Evolutionary conservation across 345 rosid genomes (phyloP).

Genomic region (Lumnitzera racemosa): DNA sequence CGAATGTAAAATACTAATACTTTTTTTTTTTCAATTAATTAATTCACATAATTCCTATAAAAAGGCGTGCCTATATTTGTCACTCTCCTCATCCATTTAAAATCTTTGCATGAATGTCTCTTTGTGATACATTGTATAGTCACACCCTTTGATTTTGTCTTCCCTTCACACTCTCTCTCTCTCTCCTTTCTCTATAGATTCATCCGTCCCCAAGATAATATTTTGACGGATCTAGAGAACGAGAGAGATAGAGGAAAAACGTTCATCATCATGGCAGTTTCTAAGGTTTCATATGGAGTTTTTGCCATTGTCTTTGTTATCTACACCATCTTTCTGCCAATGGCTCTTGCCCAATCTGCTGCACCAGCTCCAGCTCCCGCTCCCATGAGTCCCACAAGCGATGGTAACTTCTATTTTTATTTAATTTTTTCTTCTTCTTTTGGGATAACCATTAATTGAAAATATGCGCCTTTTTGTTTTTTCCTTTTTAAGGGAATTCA

Average conservation of each 20-base stretch:
- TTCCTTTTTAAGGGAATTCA: too few species aligned
- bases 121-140: neutral
- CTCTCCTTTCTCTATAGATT: neutral
- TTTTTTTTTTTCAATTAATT: too few species aligned
- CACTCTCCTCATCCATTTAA: too few species aligned
- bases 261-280: constrained; percentile 33
- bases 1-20: too few species aligned
- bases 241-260: constrained; percentile 9
- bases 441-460: too few species aligned
- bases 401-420: constrained; percentile 25
- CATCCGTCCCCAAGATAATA: too few species aligned
- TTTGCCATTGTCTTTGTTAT: constrained; percentile 25
- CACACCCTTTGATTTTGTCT: constrained; percentile 10
- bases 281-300: constrained; percentile 29
- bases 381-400: constrained; percentile 56
- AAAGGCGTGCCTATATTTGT: too few species aligned
- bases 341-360: constrained; percentile 42
- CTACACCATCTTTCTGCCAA: constrained; percentile 36
- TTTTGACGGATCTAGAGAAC: neutral
- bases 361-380: constrained; percentile 71
- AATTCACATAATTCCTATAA: too few species aligned
- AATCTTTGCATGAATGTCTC: too few species aligned
- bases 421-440: too few species aligned
- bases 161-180: constrained; percentile 12
- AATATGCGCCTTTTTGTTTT: too few species aligned